These are phyloP conservation scores for Copromyces sp. DNA, from an alignment of 495 filamentous ascomycete species.

Conservation along the genomic window DNA sequence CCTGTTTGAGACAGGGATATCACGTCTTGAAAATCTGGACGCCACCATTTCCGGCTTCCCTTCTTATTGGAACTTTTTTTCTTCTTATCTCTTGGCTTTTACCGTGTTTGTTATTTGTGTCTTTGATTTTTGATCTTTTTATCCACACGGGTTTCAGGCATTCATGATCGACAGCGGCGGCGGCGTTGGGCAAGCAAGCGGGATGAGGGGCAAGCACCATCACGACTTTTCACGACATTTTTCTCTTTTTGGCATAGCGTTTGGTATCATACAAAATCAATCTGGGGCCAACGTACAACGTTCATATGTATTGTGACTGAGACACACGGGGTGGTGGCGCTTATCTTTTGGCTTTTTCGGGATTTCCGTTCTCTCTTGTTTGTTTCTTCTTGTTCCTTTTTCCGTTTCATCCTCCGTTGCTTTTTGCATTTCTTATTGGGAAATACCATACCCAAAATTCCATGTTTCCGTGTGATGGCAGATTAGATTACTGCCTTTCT, in stretches of 20 bases:
- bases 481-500: neutral
- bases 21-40: neutral
- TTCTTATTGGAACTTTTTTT: neutral
- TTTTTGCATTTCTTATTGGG: neutral
- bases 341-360: neutral
- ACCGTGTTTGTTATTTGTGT: neutral
- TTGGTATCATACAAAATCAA: neutral
- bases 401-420: too few species aligned
- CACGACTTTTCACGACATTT: neutral
- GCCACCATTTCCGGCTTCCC: neutral
- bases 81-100: neutral
- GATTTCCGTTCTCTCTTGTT: neutral
- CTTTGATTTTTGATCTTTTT: neutral
- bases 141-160: neutral
- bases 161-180: neutral
- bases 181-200: neutral
- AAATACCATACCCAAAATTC: neutral
- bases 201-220: neutral
- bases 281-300: neutral
- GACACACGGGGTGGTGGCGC: too few species aligned
- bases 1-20: neutral
- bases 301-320: too few species aligned
- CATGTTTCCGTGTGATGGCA: neutral
- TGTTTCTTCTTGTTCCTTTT: neutral
- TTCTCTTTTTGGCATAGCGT: neutral